Percentiles rank a stretch among this genome's conserved stretches.
Evolutionary conservation across 139 green algal species (phyloP).

Genomic region (Micractinium conductrix): DNA sequence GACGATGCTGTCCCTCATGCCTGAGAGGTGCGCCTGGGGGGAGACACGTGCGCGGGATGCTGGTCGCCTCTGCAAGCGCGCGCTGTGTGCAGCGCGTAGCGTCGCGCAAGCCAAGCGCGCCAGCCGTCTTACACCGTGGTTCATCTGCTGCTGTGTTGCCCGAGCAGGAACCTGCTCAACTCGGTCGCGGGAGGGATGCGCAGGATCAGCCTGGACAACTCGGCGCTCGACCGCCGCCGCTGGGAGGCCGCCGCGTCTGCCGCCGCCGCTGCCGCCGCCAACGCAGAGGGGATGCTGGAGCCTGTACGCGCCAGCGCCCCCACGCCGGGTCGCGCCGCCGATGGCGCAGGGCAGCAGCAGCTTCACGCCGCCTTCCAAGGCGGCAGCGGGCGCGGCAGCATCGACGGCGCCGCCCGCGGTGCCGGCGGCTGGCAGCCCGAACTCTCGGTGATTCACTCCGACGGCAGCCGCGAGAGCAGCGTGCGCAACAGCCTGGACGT

Average conservation of each 20-base stretch:
- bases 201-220: conserved; percentile 65
- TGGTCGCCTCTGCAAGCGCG: too few relatives aligned
- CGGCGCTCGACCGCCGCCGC: conserved; percentile 40
- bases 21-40: neutral
- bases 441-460: conserved; percentile 6
- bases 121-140: too few relatives aligned
- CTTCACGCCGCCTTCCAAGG: too few relatives aligned
- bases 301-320: neutral
- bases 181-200: conserved; percentile 13
- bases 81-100: too few relatives aligned
- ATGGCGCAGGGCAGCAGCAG: too few relatives aligned
- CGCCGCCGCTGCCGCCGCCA: neutral
- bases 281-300: neutral
- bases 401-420: neutral
- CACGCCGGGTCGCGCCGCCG: neutral
- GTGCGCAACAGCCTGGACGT: conserved; percentile 4
- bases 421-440: conserved; percentile 11
- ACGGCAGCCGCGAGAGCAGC: conserved; percentile 15
- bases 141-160: too few relatives aligned
- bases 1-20: conserved; percentile 14
- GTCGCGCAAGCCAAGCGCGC: too few relatives aligned
- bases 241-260: conserved; percentile 9
- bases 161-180: conserved; percentile 14
- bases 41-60: too few relatives aligned
- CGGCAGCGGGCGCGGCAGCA: neutral